phyloP scores from a whole-genome alignment of 805 yeast species.

The Zygosaccharomyces bisporus region DNA sequence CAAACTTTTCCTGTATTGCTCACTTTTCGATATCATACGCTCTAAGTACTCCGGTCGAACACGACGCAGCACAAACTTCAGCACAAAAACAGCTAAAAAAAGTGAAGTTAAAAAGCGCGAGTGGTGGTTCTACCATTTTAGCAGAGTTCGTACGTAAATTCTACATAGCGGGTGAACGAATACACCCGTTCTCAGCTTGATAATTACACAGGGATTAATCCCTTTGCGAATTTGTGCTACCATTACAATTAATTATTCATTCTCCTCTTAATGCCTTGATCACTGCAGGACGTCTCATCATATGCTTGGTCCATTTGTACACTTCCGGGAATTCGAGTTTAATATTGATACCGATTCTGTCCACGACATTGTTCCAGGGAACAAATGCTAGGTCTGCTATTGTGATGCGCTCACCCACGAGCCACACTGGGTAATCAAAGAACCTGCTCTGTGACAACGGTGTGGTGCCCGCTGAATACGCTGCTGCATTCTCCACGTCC shows the following conservation, averaged over 20 bases:
- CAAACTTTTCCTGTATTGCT: not conserved
- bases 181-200: not conserved
- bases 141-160: not conserved
- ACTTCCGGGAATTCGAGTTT: slow-evolving; percentile 91
- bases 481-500: slow-evolving; percentile 82
- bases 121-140: not conserved
- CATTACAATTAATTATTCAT: slow-evolving; percentile 17
- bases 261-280: slow-evolving; percentile 80
- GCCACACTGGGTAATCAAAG: slow-evolving; percentile 92
- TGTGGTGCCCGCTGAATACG: slow-evolving; percentile 83
- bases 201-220: not conserved
- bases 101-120: not conserved
- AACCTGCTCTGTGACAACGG: slow-evolving; percentile 80
- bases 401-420: slow-evolving; percentile 78
- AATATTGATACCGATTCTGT: slow-evolving; percentile 83
- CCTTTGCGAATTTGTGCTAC: not conserved
- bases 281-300: slow-evolving; percentile 95
- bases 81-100: not conserved
- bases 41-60: not conserved
- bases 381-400: slow-evolving; percentile 91
- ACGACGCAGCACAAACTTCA: not conserved
- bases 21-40: not conserved
- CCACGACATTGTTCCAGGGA: slow-evolving; percentile 96
- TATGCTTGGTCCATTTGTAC: slow-evolving; percentile 89
- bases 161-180: not conserved